A percentile compares a stretch with the other conserved stretches of the same genome.
These are phyloP conservation scores for Arthrobotrys conoides DNA, from an alignment of 2,329 filamentous ascomycete genomes.

Conservation along the genomic window DNA sequence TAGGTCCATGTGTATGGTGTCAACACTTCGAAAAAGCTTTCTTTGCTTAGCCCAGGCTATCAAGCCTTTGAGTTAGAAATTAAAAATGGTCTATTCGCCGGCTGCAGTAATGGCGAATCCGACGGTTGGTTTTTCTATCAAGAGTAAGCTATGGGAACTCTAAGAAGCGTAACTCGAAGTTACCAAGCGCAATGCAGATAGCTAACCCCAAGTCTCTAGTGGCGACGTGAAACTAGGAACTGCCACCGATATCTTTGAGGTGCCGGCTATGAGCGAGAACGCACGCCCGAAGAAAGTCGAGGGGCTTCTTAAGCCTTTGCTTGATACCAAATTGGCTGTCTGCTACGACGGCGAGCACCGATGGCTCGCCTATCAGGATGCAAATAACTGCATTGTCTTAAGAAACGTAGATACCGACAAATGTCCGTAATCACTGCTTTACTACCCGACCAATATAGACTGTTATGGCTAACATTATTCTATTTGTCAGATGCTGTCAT, in stretches of 20 bases:
- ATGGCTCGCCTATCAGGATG: slow-evolving; percentile 6
- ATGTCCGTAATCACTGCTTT: slow-evolving; percentile 6
- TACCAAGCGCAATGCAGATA: too few relatives aligned
- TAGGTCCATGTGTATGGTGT: slow-evolving; percentile 12
- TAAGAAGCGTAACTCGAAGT: too few relatives aligned
- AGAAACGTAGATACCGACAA: slow-evolving; percentile 14
- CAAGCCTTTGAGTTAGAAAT: not conserved
- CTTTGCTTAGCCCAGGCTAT: slow-evolving; percentile 3
- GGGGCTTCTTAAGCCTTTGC: too few relatives aligned
- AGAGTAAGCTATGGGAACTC: slow-evolving; percentile 17
- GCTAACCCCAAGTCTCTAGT: too few relatives aligned
- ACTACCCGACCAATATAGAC: too few relatives aligned
- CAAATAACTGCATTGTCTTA: not conserved
- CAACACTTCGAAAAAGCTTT: not conserved
- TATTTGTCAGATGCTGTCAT: slow-evolving; percentile 5
- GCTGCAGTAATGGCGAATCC: slow-evolving; percentile 11
- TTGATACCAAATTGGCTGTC: too few relatives aligned
- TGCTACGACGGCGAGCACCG: slow-evolving; percentile 29
- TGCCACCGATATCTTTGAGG: too few relatives aligned
- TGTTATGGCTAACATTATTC: slow-evolving; percentile 5
- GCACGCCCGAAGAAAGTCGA: slow-evolving; percentile 5
- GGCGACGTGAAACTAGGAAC: too few relatives aligned
- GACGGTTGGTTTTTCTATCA: slow-evolving; percentile 28
- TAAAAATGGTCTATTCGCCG: not conserved
- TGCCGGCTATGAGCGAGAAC: too few relatives aligned